Percentiles rank a stretch among this genome's conserved stretches.
These are phyloP conservation scores for Microdochium nivale DNA, from an alignment of 2,329 filamentous ascomycete genomes.

Conservation along the genomic window DNA sequence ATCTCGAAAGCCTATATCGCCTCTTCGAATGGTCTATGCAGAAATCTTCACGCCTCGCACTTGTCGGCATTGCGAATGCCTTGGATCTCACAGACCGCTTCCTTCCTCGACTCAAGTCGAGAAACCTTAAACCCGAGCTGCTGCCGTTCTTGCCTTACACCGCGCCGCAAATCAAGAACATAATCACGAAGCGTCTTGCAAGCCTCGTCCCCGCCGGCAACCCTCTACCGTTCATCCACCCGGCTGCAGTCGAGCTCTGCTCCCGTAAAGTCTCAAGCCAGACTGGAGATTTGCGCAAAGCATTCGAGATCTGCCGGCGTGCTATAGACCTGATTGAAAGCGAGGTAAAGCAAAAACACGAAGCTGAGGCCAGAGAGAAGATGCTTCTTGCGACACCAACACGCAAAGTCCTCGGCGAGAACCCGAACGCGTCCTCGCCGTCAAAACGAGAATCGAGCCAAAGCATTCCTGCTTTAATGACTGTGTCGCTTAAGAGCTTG, in stretches of 20 bases:
- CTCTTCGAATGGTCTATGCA: conserved; percentile 96
- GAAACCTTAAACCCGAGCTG: conserved; percentile 81
- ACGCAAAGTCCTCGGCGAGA: conserved; percentile 72
- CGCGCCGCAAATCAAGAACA: conserved; percentile 74
- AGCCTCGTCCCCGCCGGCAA: conserved; percentile 55
- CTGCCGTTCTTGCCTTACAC: conserved; percentile 92
- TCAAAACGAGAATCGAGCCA: conserved; percentile 25
- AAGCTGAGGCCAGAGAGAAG: conserved; percentile 49
- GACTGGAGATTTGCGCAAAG: conserved; percentile 88
- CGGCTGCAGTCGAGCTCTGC: conserved; percentile 86
- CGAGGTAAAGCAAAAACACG: conserved; percentile 69
- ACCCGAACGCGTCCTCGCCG: conserved; percentile 62
- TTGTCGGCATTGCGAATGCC: conserved; percentile 93
- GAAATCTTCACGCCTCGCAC: conserved; percentile 66
- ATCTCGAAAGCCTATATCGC: conserved; percentile 81
- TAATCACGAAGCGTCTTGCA: conserved; percentile 77
- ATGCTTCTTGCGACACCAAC: conserved; percentile 56
- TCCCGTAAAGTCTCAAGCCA: conserved; percentile 92
- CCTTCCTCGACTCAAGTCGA: conserved; percentile 83
- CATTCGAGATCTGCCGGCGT: conserved; percentile 86
- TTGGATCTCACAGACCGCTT: conserved; percentile 93
- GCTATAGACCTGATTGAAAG: conserved; percentile 83
- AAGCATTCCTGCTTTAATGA: conserved; percentile 37
- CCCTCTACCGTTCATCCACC: conserved; percentile 79
- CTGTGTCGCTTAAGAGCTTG: conserved; percentile 48